Evolutionary conservation across 1,284 basidiomycete genomes (phyloP).

Genomic region (Blastosporella zonata): DNA sequence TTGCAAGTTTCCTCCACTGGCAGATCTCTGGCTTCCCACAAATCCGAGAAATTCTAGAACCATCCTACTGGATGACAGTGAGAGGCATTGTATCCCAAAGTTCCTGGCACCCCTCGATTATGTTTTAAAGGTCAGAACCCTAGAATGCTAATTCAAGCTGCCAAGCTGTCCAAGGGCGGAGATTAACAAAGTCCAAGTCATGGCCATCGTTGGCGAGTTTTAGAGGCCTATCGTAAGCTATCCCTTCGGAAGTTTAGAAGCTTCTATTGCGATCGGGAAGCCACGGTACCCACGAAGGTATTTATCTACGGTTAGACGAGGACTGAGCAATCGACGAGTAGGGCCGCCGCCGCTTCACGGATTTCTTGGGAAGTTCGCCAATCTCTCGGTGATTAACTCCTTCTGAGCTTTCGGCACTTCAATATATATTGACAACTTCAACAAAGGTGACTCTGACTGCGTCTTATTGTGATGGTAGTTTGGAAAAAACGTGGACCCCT

Average conservation of each 20-base stretch:
- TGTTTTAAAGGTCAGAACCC: constrained; percentile 5
- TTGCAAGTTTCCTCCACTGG: too few relatives aligned
- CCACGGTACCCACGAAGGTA: background rate
- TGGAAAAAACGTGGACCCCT: constrained; percentile 8
- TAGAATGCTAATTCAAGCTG: constrained; percentile 7
- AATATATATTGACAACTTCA: background rate
- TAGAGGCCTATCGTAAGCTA: background rate
- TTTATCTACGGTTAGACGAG: background rate
- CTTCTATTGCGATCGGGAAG: background rate
- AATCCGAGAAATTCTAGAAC: too few relatives aligned
- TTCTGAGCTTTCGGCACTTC: constrained; percentile 1
- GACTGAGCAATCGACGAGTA: too few relatives aligned
- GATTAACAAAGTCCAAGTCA: constrained; percentile 1
- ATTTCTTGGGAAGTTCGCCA: background rate
- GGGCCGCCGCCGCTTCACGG: too few relatives aligned
- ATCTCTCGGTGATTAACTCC: constrained; percentile 8
- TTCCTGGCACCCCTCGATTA: background rate
- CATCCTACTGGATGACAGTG: too few relatives aligned
- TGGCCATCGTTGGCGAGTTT: background rate
- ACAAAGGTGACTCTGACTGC: background rate
- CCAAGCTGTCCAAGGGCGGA: constrained; percentile 6
- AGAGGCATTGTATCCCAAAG: too few relatives aligned
- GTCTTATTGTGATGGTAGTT: background rate
- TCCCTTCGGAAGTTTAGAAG: background rate
- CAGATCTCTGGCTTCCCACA: too few relatives aligned